These are phyloP conservation scores for Leishmania martiniquensis DNA, from an alignment of 208 protist genomes.

Conservation along the genomic window DNA sequence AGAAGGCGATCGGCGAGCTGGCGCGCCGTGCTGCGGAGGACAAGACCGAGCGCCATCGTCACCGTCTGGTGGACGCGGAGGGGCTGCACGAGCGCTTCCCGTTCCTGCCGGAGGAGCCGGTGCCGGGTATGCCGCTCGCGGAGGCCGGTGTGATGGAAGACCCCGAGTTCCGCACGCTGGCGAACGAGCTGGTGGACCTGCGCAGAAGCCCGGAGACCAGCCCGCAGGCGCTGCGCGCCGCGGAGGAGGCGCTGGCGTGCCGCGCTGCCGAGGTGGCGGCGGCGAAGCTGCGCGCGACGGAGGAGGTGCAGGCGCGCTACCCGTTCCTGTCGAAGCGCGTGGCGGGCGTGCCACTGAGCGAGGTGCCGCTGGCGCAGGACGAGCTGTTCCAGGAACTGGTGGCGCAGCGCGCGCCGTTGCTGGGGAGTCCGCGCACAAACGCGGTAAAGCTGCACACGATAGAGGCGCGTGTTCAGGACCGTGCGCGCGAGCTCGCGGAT, in stretches of 20 bases:
- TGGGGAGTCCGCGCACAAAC: constrained; percentile 13
- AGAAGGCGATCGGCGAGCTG: constrained; percentile 43
- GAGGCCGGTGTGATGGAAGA: constrained; percentile 43
- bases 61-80: constrained; percentile 28
- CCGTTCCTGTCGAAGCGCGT: constrained; percentile 51
- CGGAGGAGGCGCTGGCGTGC: constrained; percentile 22
- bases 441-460: constrained; percentile 3
- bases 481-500: constrained; percentile 31
- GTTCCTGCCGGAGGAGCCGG: constrained; percentile 49
- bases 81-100: constrained; percentile 42
- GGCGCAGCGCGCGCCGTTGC: constrained; percentile 25
- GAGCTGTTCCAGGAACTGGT: constrained; percentile 23
- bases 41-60: neutral
- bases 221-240: constrained; percentile 33
- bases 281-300: constrained; percentile 32
- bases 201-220: constrained; percentile 16
- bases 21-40: constrained; percentile 1
- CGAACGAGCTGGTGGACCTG: constrained; percentile 44
- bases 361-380: constrained; percentile 39
- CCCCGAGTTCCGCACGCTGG: constrained; percentile 44
- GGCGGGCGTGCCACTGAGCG: constrained; percentile 40
- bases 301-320: constrained; percentile 42
- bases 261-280: constrained; percentile 24
- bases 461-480: constrained; percentile 21
- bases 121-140: constrained; percentile 33